Conservation (phyloP, 306 rosid genomes). For the Hylodesmum podocarpum region DNA sequence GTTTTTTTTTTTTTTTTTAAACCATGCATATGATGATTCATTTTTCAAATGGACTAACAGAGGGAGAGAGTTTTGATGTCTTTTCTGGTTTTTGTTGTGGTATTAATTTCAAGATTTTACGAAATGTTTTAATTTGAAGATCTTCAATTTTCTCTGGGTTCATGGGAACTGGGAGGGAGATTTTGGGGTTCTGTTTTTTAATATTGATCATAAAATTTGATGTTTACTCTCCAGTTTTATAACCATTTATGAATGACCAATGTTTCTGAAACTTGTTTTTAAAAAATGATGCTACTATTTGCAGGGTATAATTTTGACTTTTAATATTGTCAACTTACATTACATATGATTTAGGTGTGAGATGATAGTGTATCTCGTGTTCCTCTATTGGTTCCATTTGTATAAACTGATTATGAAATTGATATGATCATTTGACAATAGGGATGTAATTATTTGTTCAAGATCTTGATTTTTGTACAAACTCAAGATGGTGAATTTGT, state of each 20-base stretch:
- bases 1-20: too few relatives aligned
- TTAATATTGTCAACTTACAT: neutral
- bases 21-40: too few relatives aligned
- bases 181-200: neutral
- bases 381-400: neutral
- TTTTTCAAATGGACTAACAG: neutral
- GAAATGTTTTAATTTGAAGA: neutral
- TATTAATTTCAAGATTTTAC: neutral
- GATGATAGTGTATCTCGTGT: neutral
- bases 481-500: constrained; percentile 12
- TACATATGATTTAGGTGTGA: neutral
- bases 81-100: neutral
- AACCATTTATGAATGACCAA: neutral
- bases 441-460: neutral
- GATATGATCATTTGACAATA: neutral
- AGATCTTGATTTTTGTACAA: too few relatives aligned
- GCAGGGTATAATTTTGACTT: neutral
- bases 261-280: neutral
- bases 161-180: neutral
- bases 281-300: neutral
- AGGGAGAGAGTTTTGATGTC: neutral
- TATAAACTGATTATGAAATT: neutral
- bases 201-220: neutral
- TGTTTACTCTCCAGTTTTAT: neutral
- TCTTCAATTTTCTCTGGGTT: neutral